phyloP scores from a whole-genome alignment of 208 protist species.

The Trypanosoma conorhini region DNA sequence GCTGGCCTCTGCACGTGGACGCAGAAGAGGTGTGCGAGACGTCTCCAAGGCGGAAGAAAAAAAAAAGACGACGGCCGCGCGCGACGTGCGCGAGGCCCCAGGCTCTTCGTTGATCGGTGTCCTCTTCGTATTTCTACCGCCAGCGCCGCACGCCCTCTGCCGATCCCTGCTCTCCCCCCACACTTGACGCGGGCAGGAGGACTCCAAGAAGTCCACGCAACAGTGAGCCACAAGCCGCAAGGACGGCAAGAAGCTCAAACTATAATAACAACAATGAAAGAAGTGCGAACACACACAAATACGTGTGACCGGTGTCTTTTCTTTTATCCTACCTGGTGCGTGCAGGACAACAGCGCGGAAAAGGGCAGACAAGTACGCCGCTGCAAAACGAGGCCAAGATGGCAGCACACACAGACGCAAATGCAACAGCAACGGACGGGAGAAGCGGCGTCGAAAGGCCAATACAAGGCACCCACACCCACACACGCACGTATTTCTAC shows the following conservation, averaged over 20 bases:
- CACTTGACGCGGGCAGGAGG: not conserved
- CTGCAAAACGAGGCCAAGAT: not conserved
- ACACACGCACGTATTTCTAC: not conserved
- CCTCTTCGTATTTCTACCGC: not conserved
- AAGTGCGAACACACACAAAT: not conserved
- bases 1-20: too few relatives aligned
- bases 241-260: not conserved
- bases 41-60: conserved; percentile 18
- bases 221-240: not conserved
- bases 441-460: not conserved
- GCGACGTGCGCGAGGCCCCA: not conserved
- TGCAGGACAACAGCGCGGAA: not conserved
- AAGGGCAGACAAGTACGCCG: not conserved
- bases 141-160: not conserved
- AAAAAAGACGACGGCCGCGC: not conserved
- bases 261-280: not conserved
- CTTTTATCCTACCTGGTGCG: not conserved
- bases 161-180: not conserved
- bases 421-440: not conserved
- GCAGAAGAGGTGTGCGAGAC: not conserved
- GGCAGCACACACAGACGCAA: not conserved
- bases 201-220: not conserved
- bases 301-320: not conserved
- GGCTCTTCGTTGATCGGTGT: not conserved
- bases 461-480: not conserved